A percentile compares a stretch with the other conserved stretches of the same genome.
phyloP scores from a whole-genome alignment of 192 early-diverging fungal genomes.

The Coemansia javaensis region DNA sequence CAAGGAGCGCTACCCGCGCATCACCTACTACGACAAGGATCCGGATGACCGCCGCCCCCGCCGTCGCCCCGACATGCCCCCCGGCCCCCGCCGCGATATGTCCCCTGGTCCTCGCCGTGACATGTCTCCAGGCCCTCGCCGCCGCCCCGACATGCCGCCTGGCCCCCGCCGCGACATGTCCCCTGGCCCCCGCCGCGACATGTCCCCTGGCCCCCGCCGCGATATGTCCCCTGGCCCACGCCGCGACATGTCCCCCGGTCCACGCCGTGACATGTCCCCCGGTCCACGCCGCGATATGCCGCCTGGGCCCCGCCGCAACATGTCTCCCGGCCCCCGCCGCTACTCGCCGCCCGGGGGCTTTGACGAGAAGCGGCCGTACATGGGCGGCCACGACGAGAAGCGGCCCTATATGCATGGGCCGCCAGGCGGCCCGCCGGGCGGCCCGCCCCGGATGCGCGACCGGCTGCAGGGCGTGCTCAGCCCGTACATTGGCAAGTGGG shows the following conservation, averaged over 20 bases:
- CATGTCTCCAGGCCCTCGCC: too few relatives aligned
- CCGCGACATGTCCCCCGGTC: too few relatives aligned
- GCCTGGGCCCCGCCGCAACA: not conserved
- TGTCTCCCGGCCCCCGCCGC: not conserved
- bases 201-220: too few relatives aligned
- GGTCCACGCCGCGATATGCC: too few relatives aligned
- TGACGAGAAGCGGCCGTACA: slow-evolving; percentile 1
- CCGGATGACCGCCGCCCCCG: not conserved
- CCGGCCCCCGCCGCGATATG: too few relatives aligned
- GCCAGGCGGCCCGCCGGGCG: not conserved
- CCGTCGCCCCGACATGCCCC: not conserved
- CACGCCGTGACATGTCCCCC: too few relatives aligned
- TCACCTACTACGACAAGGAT: slow-evolving; percentile 3
- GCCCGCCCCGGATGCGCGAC: not conserved
- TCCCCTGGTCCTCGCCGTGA: too few relatives aligned
- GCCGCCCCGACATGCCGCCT: too few relatives aligned
- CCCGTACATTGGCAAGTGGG: slow-evolving; percentile 40
- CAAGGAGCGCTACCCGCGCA: not conserved
- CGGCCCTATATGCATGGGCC: too few relatives aligned
- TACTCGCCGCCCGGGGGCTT: not conserved
- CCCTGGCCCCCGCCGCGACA: too few relatives aligned
- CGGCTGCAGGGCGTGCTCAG: not conserved
- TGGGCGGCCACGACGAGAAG: not conserved
- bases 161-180: too few relatives aligned
- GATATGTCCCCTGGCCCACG: too few relatives aligned